Conservation (phyloP, 192 early-diverging fungal species). For the Backusella mclennaniae region DNA sequence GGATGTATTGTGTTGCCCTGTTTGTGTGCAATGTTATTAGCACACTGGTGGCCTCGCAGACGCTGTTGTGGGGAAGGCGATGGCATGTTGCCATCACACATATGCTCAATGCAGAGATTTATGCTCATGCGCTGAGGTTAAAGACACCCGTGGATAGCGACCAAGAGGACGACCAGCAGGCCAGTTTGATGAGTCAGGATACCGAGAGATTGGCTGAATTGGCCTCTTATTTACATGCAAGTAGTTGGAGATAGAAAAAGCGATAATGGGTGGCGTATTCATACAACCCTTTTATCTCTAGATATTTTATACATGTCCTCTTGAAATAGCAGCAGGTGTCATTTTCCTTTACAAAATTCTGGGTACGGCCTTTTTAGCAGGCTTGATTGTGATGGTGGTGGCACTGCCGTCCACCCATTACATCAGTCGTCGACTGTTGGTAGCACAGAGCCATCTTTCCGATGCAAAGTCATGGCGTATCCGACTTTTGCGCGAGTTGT, state of each 20-base stretch:
- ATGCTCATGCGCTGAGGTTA: conserved; percentile 46
- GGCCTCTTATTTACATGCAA: conserved; percentile 57
- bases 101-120: conserved; percentile 52
- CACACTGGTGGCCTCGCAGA: conserved; percentile 35
- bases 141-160: conserved; percentile 9
- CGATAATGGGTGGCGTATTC: too few species aligned
- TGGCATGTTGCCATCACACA: conserved; percentile 50
- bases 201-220: conserved; percentile 61
- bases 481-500: conserved; percentile 72
- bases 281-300: too few species aligned
- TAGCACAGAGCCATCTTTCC: conserved; percentile 53
- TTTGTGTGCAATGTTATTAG: conserved; percentile 43
- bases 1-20: conserved; percentile 48
- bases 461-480: conserved; percentile 74
- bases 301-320: conserved; percentile 61
- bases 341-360: conserved; percentile 72
- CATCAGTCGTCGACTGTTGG: conserved; percentile 51
- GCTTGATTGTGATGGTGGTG: conserved; percentile 67
- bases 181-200: conserved; percentile 75
- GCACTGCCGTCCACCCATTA: conserved; percentile 61
- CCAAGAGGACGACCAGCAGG: conserved; percentile 40
- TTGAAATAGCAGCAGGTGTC: conserved; percentile 67
- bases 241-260: neutral
- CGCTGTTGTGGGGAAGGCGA: conserved; percentile 50
- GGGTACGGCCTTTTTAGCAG: conserved; percentile 76